Base-by-base conservation (phyloP, 2,329 filamentous ascomycete genomes). In the Fusarium tuaranense region DNA sequence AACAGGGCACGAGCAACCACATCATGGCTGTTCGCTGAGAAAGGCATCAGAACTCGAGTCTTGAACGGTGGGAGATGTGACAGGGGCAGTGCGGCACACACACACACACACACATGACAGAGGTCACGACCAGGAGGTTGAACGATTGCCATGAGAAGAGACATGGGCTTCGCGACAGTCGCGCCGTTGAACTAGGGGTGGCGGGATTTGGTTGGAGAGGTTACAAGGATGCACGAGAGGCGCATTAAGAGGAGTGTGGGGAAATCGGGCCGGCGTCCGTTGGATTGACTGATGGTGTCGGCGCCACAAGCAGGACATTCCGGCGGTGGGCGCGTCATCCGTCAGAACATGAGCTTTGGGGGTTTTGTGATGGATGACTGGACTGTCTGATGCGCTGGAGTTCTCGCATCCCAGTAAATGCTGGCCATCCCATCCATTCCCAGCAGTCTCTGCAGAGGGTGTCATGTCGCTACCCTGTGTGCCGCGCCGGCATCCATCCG, bases 221-320 rank as follows among this genome's bases (percentile, higher is more conserved):
- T 32, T 69, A 67, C 67, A 73, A 57, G 70, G 70, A 60, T 73
- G 69, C 46, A 66, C 53, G 65, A 58, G 58, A 62, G 67, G 44
- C 44, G 48, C 65, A 64, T 71, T 70, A 65, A 38, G 68, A 64
- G 39, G 74, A 77, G 72, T 78, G 77, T 76, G 73, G 73, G 77
- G 75, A 76, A 79, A 76, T 78, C 77, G 77, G 77, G 51, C 77
- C 77, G 77, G 67, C 38, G 65, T 61, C 77, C 77, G 77, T 70
- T 70, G 44, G 38, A 63, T 55, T 63, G 36, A 67, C 65, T 58
- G 34, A 48, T 53, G 62, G 71, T 69, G 53, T 72, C 77, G 77
- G 77, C 75, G 74, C 77, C 75, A 79, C 77, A 72, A 69, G 41
- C 60, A 68, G 57, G 46, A 63, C 59, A 69, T 76, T 77, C 77